Percentiles rank a stretch among this genome's conserved stretches.
These are phyloP conservation scores for Moesziomyces aphidis DNA, from an alignment of 1,284 basidiomycete genomes.

Conservation along the genomic window DNA sequence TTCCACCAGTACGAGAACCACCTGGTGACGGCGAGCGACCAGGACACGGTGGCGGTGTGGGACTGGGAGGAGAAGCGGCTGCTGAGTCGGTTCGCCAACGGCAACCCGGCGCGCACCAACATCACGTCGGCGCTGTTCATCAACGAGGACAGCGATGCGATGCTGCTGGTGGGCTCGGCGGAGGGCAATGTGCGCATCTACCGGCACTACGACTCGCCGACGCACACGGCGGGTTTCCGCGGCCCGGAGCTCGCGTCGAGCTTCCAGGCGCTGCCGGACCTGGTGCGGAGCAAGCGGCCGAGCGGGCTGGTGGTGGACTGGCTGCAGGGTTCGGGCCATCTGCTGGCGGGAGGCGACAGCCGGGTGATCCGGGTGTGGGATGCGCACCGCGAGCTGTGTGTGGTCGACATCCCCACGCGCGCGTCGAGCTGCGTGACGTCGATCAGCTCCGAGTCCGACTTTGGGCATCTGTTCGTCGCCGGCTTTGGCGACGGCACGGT, in stretches of 20 bases:
- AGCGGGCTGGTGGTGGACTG: constrained; percentile 90
- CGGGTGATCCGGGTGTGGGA: constrained; percentile 93
- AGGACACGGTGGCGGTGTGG: constrained; percentile 91
- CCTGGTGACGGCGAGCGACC: constrained; percentile 85
- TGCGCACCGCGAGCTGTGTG: constrained; percentile 86
- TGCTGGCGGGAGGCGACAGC: constrained; percentile 91
- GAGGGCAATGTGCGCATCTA: constrained; percentile 93
- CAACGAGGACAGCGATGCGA: constrained; percentile 93
- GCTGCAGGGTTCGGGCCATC: constrained; percentile 87
- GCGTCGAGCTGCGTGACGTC: constrained; percentile 90
- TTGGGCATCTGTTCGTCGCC: constrained; percentile 84
- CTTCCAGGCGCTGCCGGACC: constrained; percentile 88
- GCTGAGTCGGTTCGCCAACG: constrained; percentile 87
- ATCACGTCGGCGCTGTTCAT: constrained; percentile 93
- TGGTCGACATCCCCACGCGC: constrained; percentile 86
- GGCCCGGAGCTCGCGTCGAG: constrained; percentile 86
- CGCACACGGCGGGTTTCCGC: constrained; percentile 46
- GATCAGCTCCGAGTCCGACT: constrained; percentile 82
- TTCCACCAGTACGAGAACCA: constrained; percentile 95
- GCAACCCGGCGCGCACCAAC: constrained; percentile 82
- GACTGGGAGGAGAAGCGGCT: constrained; percentile 88
- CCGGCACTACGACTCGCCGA: constrained; percentile 78
- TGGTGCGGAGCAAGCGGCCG: constrained; percentile 78
- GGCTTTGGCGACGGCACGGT: constrained; percentile 94
- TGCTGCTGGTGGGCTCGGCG: constrained; percentile 86